phyloP scores from a whole-genome alignment of 2,329 filamentous ascomycete species.

The Colletotrichum euphorbiae region DNA sequence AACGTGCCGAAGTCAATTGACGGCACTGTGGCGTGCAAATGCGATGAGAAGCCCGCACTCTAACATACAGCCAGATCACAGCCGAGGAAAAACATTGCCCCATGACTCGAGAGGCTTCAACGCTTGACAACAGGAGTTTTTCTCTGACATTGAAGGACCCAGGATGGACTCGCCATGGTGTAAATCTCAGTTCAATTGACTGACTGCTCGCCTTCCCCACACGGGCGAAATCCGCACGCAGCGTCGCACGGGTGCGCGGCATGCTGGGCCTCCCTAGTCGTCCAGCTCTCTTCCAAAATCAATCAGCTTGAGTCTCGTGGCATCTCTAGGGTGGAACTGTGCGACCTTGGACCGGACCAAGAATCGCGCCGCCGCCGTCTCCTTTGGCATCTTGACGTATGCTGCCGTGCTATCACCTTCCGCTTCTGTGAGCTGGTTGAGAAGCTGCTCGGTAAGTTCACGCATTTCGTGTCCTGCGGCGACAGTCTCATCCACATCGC shows the following conservation, averaged over 20 bases:
- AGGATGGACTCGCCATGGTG: constrained; percentile 8
- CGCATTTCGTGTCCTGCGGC: constrained; percentile 69
- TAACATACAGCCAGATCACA: neutral
- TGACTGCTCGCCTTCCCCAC: constrained; percentile 28
- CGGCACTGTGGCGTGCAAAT: constrained; percentile 25
- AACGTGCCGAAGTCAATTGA: constrained; percentile 28
- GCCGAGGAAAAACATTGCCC: neutral
- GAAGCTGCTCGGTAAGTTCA: constrained; percentile 68
- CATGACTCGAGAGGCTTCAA: constrained; percentile 23
- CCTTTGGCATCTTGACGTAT: constrained; percentile 68
- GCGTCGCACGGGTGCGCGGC: constrained; percentile 33
- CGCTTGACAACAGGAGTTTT: constrained; percentile 37
- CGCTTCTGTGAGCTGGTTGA: constrained; percentile 68
- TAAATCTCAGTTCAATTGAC: constrained; percentile 29
- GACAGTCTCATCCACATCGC: constrained; percentile 58
- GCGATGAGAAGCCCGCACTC: constrained; percentile 17
- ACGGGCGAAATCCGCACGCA: constrained; percentile 30
- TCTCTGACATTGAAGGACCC: constrained; percentile 33
- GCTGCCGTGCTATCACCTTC: constrained; percentile 66
- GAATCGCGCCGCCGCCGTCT: constrained; percentile 73
- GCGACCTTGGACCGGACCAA: constrained; percentile 74
- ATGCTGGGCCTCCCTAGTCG: constrained; percentile 50
- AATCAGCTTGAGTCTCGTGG: constrained; percentile 67
- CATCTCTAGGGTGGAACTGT: constrained; percentile 73
- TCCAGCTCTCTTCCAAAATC: constrained; percentile 75